These are phyloP conservation scores for Scutellaria galericulata DNA, from an alignment of 257 asterid genomes.

Conservation along the genomic window DNA sequence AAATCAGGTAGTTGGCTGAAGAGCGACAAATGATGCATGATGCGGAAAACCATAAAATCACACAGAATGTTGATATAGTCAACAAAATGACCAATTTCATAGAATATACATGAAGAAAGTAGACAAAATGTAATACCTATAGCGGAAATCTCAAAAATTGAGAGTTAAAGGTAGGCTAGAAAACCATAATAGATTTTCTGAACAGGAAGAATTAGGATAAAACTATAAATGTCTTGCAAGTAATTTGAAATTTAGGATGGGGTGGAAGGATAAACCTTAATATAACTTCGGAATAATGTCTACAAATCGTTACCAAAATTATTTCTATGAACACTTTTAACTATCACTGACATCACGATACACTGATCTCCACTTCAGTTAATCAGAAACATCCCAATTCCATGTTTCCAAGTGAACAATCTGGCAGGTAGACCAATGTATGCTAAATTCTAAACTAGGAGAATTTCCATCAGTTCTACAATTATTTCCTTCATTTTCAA, in stretches of 20 bases:
- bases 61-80: neutral
- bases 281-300: neutral
- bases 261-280: too few species aligned
- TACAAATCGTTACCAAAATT: neutral
- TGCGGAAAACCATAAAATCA: neutral
- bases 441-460: too few species aligned
- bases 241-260: too few species aligned
- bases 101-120: neutral
- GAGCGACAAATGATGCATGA: neutral
- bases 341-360: neutral
- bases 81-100: neutral
- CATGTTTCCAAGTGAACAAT: neutral
- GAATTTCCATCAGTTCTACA: too few species aligned
- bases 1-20: constrained; percentile 3
- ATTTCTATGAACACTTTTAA: too few species aligned
- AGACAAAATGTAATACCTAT: neutral
- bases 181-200: neutral
- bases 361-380: neutral
- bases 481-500: neutral
- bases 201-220: neutral
- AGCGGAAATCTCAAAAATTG: neutral
- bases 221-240: too few species aligned
- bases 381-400: neutral
- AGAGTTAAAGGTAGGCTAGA: neutral
- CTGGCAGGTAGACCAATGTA: neutral